Evolutionary conservation across 2,329 filamentous ascomycete genomes (phyloP), one percentile per base, ranked within the genome.

Genomic region (Penicillium sp.): DNA sequence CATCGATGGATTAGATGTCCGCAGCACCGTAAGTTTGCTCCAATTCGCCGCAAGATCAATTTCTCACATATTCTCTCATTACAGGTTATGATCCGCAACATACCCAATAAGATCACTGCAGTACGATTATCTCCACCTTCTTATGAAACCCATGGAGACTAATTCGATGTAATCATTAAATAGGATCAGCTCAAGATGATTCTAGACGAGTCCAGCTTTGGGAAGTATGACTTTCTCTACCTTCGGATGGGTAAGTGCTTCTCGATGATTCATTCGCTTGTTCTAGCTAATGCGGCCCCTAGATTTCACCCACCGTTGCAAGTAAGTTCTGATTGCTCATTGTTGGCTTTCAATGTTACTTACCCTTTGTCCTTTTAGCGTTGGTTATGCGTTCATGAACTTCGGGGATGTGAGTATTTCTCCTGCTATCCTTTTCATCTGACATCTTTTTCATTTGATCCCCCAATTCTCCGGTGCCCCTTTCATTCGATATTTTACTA

Each of bases 371-470:
- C 33, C 25, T 50, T 14, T 4, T 55, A 96, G 91, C 70, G 93
- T 97, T 56, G 94, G 94, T 43, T 97, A 97, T 73, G 93, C 91
- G 0, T 99, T 97, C 75, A 91, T 99, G 77, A 97, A 99, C 74
- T 97, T 97, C 65, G 84, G 87, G 41, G 86, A 91, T 71, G 87
- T 89, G 73, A 83, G 87, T 69, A 12, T 7, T 35, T 10, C 14
- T 25, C 9, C 22, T 26, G 8, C 25, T 5, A 22, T 17, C 31
- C 26, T 46, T 55, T 45, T 46, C 40, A 11, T 42, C 17, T 33
- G 19, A 47, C n/a, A n/a, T n/a, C n/a, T n/a, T n/a, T n/a, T n/a
- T n/a, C n/a, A n/a, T n/a, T n/a, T n/a, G n/a, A n/a, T n/a, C n/a
- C n/a, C n/a, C n/a, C n/a, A n/a, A n/a, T n/a, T n/a, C n/a, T n/a